phyloP scores from a whole-genome alignment of 495 filamentous ascomycete genomes.

The Echria macrotheca region DNA sequence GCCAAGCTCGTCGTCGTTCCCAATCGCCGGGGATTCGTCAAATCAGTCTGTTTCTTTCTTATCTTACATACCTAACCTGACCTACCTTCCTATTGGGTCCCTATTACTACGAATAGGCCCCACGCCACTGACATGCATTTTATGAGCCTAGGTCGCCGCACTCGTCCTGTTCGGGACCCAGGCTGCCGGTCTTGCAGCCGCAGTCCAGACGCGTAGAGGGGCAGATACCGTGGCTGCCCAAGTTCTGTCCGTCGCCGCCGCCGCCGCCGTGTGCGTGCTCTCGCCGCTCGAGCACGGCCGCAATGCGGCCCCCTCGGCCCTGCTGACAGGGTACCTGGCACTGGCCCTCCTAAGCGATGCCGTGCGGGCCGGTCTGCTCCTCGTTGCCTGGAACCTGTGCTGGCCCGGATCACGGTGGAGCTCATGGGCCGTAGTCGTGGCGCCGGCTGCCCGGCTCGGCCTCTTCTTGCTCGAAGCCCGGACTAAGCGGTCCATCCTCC shows the following conservation, averaged over 20 bases:
- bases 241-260: conserved; percentile 4
- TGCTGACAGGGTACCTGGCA: conserved; percentile 5
- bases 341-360: background rate
- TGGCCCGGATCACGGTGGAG: no score
- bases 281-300: conserved; percentile 14
- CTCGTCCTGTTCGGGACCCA: conserved; percentile 10
- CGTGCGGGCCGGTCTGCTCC: conserved; percentile 6
- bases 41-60: no score
- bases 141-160: no score
- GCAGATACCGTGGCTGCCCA: background rate
- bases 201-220: background rate
- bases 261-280: conserved; percentile 2
- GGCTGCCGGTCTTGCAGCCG: background rate
- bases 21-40: conserved; percentile 7
- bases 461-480: conserved; percentile 43
- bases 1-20: conserved; percentile 10
- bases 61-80: no score
- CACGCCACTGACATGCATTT: no score
- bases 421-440: background rate
- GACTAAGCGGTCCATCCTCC: conserved; percentile 44
- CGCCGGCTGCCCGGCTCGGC: conserved; percentile 13
- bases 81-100: no score
- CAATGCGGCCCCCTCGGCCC: conserved; percentile 4
- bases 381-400: conserved; percentile 12
- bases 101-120: no score